A percentile compares a stretch with the other conserved stretches of the same genome.
These are phyloP conservation scores for Pilasporangium apinafurcum DNA, from an alignment of 352 stramenopile species.

Conservation along the genomic window DNA sequence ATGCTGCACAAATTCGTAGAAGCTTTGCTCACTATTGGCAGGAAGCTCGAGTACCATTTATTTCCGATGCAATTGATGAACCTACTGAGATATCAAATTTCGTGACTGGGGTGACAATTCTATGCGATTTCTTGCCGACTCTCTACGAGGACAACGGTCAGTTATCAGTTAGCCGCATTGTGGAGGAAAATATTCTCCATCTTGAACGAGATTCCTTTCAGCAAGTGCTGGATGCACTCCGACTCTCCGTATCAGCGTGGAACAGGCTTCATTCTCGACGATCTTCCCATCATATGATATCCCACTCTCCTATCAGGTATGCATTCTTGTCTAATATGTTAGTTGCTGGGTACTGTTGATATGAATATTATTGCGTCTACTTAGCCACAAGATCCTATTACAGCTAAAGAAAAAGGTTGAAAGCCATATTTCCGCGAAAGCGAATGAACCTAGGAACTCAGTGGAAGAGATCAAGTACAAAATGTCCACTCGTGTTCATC, in stretches of 20 bases:
- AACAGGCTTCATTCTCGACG: conserved; percentile 17
- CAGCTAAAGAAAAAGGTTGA: conserved; percentile 44
- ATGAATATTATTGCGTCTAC: background rate
- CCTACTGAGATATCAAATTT: conserved; percentile 21
- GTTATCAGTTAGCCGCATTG: conserved; percentile 9
- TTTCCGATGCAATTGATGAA: conserved; percentile 16
- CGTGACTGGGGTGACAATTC: conserved; percentile 22
- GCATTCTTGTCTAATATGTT: background rate
- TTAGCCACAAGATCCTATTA: conserved; percentile 24
- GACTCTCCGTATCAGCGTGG: conserved; percentile 11
- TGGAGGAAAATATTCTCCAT: conserved; percentile 17
- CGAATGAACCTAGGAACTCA: conserved; percentile 10
- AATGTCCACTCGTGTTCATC: conserved; percentile 32
- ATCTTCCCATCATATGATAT: conserved; percentile 4
- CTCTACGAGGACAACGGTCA: conserved; percentile 7
- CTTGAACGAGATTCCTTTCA: conserved; percentile 54
- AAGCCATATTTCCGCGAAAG: conserved; percentile 12
- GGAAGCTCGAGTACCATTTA: conserved; percentile 15
- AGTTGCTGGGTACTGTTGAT: background rate
- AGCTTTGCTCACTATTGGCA: conserved; percentile 48
- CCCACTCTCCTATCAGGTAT: conserved; percentile 28
- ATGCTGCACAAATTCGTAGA: conserved; percentile 55
- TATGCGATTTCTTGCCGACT: conserved; percentile 36
- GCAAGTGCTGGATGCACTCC: conserved; percentile 41
- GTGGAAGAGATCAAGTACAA: conserved; percentile 31